Conservation (phyloP, 2,329 filamentous ascomycete genomes). For the Escovopsis weberi region DNA sequence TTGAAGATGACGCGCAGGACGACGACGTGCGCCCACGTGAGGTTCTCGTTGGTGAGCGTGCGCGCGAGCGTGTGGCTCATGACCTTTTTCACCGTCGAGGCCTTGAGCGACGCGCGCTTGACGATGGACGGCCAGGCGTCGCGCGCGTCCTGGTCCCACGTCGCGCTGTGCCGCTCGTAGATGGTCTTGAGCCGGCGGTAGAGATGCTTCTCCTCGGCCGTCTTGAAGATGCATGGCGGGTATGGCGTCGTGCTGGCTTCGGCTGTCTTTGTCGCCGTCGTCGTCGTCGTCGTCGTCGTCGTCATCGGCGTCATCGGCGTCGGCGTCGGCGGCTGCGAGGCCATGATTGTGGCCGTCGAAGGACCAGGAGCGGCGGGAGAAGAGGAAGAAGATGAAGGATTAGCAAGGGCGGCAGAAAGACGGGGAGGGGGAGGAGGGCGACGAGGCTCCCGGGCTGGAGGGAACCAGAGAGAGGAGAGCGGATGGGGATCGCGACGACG, state of each 20-base stretch:
- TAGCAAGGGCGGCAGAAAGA: no score
- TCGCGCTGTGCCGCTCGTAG: background rate
- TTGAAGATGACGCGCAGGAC: constrained; percentile 4
- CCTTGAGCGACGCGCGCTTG: constrained; percentile 3
- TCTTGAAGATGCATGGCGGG: constrained; percentile 1
- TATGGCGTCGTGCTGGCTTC: background rate
- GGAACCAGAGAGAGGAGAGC: no score
- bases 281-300: no score
- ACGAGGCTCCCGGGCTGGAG: no score
- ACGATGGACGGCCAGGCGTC: constrained; percentile 3
- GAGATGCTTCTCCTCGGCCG: constrained; percentile 1
- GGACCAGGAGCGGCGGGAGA: no score
- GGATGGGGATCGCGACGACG: no score
- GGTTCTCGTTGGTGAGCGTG: background rate
- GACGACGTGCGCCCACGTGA: constrained; percentile 6
- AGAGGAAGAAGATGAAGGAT: no score
- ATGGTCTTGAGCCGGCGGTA: background rate
- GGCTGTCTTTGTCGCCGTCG: no score
- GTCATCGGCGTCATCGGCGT: no score
- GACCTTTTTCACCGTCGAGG: constrained; percentile 3
- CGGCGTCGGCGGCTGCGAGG: no score
- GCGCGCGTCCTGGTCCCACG: constrained; percentile 3
- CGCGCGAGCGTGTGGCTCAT: constrained; percentile 3
- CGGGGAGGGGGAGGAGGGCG: no score
- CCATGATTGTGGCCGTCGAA: no score